Base-by-base conservation (phyloP, 176 grass and related monocot species). In the Oropetium thomaeum region DNA sequence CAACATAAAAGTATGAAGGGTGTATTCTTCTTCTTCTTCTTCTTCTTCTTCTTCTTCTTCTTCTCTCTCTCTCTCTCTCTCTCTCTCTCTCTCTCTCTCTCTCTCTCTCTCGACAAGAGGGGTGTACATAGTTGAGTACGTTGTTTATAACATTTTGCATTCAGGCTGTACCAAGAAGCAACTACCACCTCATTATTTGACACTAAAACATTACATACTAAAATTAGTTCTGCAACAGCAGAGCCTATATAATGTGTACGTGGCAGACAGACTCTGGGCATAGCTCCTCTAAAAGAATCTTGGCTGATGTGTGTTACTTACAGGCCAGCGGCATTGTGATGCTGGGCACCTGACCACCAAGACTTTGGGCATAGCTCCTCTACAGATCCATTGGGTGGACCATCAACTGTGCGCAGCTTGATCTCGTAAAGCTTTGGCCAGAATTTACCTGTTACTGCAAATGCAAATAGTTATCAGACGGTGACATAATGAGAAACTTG, bases 381-480 rank as follows among this genome's bases (percentile, higher is more conserved):
- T 10, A 71, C 3, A 10, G 58, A 78, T 52, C 82, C 82, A 35
- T 78, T 48, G 2, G 47, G 32, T 22, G 82, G 82, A 49, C 44
- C 82, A 38, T 72, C 42, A 1, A 63, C 10, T 0, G 34, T 55
- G 5, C 55, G 73, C 25, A 77, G 19, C 55, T 84, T 84, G 44
- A 84, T 84, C 55, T 84, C 75, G 1, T 84, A 84, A 2, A 84
- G 74, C 45, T 71, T 78, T 22, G 74, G 74, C 82, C 82, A 84
- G 4, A 84, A 47, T 72, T 84, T 84, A 1, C 66, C 82, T 0
- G 82, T 78, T 27, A 84, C 74, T 84, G 45, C 51, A 69, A 69
- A n/a, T 20, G 62, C 23, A 8, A 37, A n/a, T 30, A 57, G 26
- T 57, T 57, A 57, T 27, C 1, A 57, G 53, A 25, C 4, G 3